phyloP scores from a whole-genome alignment of 495 filamentous ascomycete genomes.

The Evernia prunastri region DNA sequence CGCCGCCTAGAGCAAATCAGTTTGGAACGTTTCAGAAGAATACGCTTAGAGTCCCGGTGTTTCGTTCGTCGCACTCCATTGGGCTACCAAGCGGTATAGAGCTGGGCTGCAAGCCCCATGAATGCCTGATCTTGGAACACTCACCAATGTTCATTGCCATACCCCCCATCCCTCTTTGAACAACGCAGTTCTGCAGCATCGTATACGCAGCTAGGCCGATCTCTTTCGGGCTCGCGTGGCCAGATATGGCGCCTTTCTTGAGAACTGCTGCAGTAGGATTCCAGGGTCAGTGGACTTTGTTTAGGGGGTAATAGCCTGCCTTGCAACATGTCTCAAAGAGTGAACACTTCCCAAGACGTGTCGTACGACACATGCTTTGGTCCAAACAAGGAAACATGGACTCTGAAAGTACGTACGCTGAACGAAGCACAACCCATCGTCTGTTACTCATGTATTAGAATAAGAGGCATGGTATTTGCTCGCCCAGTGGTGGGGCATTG shows the following conservation, averaged over 20 bases:
- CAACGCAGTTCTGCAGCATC: not conserved
- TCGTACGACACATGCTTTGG: too few species aligned
- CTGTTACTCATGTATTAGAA: not conserved
- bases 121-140: not conserved
- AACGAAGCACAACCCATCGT: conserved; percentile 5
- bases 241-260: not conserved
- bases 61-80: not conserved
- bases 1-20: not conserved
- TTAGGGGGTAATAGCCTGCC: too few species aligned
- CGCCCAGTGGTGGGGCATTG: too few species aligned
- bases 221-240: not conserved
- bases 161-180: conserved; percentile 2
- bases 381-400: too few species aligned
- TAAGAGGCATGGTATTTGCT: not conserved
- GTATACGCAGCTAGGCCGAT: not conserved
- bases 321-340: too few species aligned
- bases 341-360: too few species aligned
- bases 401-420: too few species aligned
- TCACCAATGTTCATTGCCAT: conserved; percentile 2
- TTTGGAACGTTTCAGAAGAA: not conserved
- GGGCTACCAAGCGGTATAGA: not conserved
- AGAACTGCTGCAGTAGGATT: too few species aligned
- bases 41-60: too few species aligned
- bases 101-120: not conserved
- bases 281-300: too few species aligned